Percentiles rank a stretch among this genome's conserved stretches.
phyloP scores from a whole-genome alignment of 768 basidiomycete genomes.

The Pilatotrama ljubarskyi region DNA sequence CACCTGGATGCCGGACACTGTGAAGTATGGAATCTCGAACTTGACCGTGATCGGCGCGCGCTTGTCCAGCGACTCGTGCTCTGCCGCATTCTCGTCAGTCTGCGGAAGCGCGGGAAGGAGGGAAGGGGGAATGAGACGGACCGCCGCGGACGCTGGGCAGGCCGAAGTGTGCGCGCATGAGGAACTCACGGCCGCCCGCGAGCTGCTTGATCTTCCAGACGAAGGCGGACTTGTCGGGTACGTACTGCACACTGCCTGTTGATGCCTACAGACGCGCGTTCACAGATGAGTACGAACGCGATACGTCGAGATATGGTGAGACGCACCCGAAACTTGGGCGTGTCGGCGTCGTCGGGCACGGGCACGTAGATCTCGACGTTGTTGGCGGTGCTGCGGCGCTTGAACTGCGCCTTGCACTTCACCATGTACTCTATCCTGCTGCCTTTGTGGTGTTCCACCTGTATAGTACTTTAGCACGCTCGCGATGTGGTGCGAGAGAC shows the following conservation, averaged over 20 bases:
- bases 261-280: conserved; percentile 62
- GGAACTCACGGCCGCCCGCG: conserved; percentile 92
- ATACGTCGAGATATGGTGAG: neutral
- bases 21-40: conserved; percentile 99
- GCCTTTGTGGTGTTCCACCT: conserved; percentile 84
- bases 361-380: conserved; percentile 99
- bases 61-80: conserved; percentile 75
- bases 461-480: neutral
- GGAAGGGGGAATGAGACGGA: conserved; percentile 40
- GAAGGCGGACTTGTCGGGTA: conserved; percentile 96
- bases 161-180: conserved; percentile 98
- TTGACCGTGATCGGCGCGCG: conserved; percentile 95
- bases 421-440: conserved; percentile 94
- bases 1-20: conserved; percentile 96
- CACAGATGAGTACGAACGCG: neutral
- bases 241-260: conserved; percentile 94
- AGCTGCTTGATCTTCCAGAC: conserved; percentile 99
- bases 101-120: no score
- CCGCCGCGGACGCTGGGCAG: conserved; percentile 91
- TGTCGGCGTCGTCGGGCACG: conserved; percentile 98
- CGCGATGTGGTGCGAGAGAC: no score
- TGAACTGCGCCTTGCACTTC: conserved; percentile 96
- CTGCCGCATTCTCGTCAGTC: conserved; percentile 29
- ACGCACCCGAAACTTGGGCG: conserved; percentile 91
- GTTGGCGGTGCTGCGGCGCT: conserved; percentile 93